Evolutionary conservation across 106 monocot species (phyloP).

Genomic region (Allium sativum): DNA sequence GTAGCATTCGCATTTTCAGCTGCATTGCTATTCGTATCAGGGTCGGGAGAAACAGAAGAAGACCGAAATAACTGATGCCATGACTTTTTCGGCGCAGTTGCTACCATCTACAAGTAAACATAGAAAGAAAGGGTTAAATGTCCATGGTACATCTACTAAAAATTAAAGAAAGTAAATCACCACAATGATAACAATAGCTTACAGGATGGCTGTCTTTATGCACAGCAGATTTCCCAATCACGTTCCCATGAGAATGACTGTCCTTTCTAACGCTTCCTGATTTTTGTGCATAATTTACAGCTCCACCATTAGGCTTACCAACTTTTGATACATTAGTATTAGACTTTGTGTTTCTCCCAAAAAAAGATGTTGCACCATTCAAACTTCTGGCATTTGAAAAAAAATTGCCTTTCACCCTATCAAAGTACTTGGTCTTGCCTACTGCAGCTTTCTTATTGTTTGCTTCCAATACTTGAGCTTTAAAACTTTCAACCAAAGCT

Average conservation of each 20-base stretch:
- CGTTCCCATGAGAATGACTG: constrained; percentile 15
- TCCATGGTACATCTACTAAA: neutral
- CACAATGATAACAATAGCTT: constrained; percentile 25
- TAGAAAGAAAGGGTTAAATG: neutral
- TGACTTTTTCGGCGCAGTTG: constrained; percentile 47
- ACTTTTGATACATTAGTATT: constrained; percentile 30
- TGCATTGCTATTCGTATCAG: constrained; percentile 19
- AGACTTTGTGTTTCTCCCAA: constrained; percentile 48
- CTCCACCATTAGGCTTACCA: constrained; percentile 21
- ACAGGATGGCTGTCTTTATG: constrained; percentile 47
- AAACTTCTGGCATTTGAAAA: constrained; percentile 62
- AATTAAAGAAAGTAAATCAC: neutral
- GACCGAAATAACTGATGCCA: constrained; percentile 91
- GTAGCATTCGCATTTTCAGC: constrained; percentile 13
- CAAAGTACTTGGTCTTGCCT: constrained; percentile 56
- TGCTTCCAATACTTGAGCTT: constrained; percentile 9
- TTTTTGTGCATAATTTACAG: constrained; percentile 18
- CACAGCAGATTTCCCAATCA: constrained; percentile 19
- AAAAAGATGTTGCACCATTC: constrained; percentile 39
- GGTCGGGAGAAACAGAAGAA: constrained; percentile 43
- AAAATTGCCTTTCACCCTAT: constrained; percentile 49
- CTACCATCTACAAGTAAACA: neutral
- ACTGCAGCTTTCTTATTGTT: constrained; percentile 5
- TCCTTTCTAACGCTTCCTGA: constrained; percentile 28
- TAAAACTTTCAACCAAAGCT: constrained; percentile 15